Percentiles rank a stretch among this genome's conserved stretches.
These are phyloP conservation scores for Starmerella stellata DNA, from an alignment of 805 yeast species.

Conservation along the genomic window DNA sequence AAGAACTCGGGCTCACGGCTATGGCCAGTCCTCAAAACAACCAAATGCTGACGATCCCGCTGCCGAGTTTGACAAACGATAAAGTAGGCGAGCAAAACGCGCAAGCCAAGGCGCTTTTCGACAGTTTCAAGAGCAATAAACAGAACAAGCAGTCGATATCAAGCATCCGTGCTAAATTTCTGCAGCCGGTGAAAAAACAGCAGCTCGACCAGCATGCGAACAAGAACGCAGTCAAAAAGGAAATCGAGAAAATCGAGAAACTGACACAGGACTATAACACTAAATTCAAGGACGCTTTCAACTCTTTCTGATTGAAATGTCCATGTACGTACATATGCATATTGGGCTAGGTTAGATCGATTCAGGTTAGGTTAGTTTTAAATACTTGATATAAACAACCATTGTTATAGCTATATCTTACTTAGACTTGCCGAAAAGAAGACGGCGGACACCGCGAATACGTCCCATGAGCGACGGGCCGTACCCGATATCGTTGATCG, in stretches of 20 bases:
- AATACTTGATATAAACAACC: too few species aligned
- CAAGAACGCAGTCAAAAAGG: constrained; percentile 25
- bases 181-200: constrained; percentile 36
- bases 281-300: constrained; percentile 29
- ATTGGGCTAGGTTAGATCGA: too few species aligned
- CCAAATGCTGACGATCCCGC: constrained; percentile 51
- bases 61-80: constrained; percentile 61
- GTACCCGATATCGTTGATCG: constrained; percentile 71
- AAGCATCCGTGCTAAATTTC: constrained; percentile 37
- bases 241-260: constrained; percentile 46
- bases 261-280: constrained; percentile 46
- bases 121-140: constrained; percentile 38
- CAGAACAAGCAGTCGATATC: constrained; percentile 33
- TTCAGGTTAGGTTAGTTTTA: too few species aligned
- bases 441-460: constrained; percentile 34
- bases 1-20: constrained; percentile 58
- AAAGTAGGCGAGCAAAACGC: constrained; percentile 37
- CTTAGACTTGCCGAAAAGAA: background rate
- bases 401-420: too few species aligned
- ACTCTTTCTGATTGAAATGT: too few species aligned
- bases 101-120: constrained; percentile 47
- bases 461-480: constrained; percentile 48
- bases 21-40: constrained; percentile 55
- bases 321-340: too few species aligned
- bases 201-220: constrained; percentile 31